Evolutionary conservation across 2,329 filamentous ascomycete genomes (phyloP), one percentile per base, ranked within the genome.

Genomic region (Albifimbria verrucaria): DNA sequence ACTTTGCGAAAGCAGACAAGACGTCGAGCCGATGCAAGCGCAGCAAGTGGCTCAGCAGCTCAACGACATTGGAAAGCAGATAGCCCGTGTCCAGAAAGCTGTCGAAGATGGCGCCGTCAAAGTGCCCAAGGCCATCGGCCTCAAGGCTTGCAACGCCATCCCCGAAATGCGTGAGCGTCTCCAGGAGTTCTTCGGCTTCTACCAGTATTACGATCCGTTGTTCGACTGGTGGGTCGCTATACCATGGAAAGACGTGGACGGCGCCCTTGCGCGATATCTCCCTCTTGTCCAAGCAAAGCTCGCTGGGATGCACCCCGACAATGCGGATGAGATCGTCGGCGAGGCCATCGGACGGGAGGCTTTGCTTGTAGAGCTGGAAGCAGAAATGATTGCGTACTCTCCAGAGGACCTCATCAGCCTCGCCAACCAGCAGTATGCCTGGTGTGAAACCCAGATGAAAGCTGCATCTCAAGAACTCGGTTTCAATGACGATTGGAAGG

Each of bases 341-440:
- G 74, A 85, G 55, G 81, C 81, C 0, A 80, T 84, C 48, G 81
- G 82, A 1, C 66, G 74, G 4, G 71, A 75, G 0, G 79, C 75
- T 0, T 67, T 85, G 1, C 63, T 80, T 1, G 70, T 72, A 11
- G 80, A 83, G 49, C 71, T 86, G 1, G 71, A 77, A 52, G 74
- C 76, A 1, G 81, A 85, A 62, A 77, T 82, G 73, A 82, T 85
- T 48, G 75, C 79, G 0, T 85, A 85, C 58, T 72, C 75, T 0
- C 82, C 82, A 0, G 79, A 83, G 52, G 77, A 85, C 60, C 68
- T 85, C 3, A 71, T 85, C 42, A 55, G 62, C 0, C 77, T 84
- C 22, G 80, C 75, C 3, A 67, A 78, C 46, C 67, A 70, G 22
- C 77, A 83, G 52, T 83, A 78, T 60, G 61, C 62, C 3, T 85